Percentiles rank a stretch among this genome's conserved stretches.
phyloP scores from a whole-genome alignment of 495 filamentous ascomycete species.

The Aspergillus sclerotiicarbonarius region DNA sequence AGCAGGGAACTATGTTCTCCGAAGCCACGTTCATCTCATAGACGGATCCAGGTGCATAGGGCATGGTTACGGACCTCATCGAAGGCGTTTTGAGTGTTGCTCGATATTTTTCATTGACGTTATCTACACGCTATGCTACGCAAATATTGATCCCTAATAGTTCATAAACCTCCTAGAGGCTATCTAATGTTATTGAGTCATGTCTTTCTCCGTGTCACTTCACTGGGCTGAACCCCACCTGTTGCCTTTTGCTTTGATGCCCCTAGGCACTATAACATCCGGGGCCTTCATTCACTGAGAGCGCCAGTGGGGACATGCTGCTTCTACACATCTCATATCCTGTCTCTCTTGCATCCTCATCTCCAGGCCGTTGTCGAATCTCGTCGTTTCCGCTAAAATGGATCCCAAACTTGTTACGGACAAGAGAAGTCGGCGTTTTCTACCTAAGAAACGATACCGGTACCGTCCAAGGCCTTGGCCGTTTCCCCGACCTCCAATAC shows the following conservation, averaged over 20 bases:
- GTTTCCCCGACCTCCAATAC: neutral
- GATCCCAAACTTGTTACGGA: neutral
- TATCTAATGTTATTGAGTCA: conserved; percentile 28
- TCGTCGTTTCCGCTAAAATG: neutral
- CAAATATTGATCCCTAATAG: conserved; percentile 21
- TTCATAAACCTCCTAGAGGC: conserved; percentile 36
- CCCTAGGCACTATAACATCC: too few relatives aligned
- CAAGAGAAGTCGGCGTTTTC: neutral
- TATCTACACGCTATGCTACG: conserved; percentile 15
- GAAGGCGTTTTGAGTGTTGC: conserved; percentile 22
- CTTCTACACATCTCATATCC: neutral
- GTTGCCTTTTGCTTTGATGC: neutral
- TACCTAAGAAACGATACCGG: neutral
- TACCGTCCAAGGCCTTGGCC: neutral
- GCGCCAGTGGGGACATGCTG: neutral
- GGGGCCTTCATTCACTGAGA: neutral
- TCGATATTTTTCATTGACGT: conserved; percentile 15
- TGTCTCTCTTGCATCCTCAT: neutral
- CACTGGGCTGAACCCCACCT: neutral
- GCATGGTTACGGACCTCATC: conserved; percentile 21
- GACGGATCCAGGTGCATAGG: conserved; percentile 30
- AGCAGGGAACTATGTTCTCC: conserved; percentile 73
- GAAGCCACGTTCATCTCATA: conserved; percentile 93
- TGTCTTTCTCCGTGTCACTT: neutral
- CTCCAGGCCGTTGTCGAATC: neutral